Evolutionary conservation across 805 yeast genomes (phyloP), one percentile per base, ranked within the genome.

Genomic region (Kuraishia hungarica): DNA sequence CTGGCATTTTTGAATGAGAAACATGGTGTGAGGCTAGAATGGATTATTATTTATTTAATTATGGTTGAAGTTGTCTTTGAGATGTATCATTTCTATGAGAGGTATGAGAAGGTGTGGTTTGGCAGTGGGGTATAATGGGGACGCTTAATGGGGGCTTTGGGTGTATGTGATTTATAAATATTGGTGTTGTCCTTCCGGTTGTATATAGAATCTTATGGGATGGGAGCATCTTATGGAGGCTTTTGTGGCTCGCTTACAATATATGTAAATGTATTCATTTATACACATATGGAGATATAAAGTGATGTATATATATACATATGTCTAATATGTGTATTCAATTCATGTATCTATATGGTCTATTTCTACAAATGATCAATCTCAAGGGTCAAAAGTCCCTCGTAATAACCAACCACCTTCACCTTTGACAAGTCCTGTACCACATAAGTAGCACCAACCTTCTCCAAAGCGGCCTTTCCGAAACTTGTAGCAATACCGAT

Each of bases 61-160:
- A 77, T 87, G 78, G 82, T 92, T 52, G 97, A 92, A 65, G 96
- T 92, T 17, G 73, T 84, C 24, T 88, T 91, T 66, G 97, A 92
- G 66, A 71, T 82, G 1, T 80, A 83, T 60, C 96, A 89, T 64
- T 87, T 88, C 60, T 81, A 80, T 59, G 91, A 86, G 60, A 72
- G 81, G 50, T 79, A 70, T 54, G 43, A 17, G 11, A 7, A 7
- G 5, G 17, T 35, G n/a, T 35, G 43, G 43, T 35, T 35, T 35
- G 43, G 43, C 17, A 15, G 43, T 15, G 43, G 4, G 17, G 43
- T 3, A 13, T 35, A 13, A 15, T 8, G 43, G 15, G 17, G 15
- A 17, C 43, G 8, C 43, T 15, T 4, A 35, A n/a, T n/a, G n/a
- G n/a, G n/a, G n/a, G n/a, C n/a, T n/a, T n/a, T n/a, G n/a, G n/a